Evolutionary conservation across 2,329 filamentous ascomycete genomes (phyloP).

Genomic region (Eutypella sp.): DNA sequence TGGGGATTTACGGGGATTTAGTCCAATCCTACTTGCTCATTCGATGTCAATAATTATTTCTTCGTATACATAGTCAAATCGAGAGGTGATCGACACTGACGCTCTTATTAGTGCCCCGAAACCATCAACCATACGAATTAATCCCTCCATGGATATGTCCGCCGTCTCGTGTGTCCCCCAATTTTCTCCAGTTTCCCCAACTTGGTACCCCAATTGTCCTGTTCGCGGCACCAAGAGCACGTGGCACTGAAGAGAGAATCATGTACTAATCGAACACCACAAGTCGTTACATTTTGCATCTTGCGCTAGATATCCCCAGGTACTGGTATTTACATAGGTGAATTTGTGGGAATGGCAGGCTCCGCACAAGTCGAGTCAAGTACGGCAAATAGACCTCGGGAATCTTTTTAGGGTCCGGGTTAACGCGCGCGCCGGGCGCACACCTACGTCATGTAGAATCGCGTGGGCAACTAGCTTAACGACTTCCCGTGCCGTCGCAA

Average conservation of each 20-base stretch:
- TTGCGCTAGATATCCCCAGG: no score
- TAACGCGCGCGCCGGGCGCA: neutral
- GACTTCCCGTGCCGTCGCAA: no score
- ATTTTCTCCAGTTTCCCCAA: constrained; percentile 1
- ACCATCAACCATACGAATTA: neutral
- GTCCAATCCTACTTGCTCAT: neutral
- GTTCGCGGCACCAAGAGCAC: neutral
- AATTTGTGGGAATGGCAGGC: no score
- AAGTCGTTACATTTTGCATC: no score
- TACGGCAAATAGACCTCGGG: neutral
- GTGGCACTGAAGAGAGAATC: neutral
- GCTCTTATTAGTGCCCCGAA: neutral
- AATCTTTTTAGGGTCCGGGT: neutral
- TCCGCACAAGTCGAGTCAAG: no score
- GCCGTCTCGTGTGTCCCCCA: neutral
- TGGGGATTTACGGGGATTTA: no score
- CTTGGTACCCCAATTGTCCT: neutral
- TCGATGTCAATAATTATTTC: neutral
- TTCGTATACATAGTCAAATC: neutral
- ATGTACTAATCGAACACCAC: neutral
- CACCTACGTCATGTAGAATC: neutral
- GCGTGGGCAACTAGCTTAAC: neutral
- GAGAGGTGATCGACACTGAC: neutral
- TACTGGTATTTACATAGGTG: no score
- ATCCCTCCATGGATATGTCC: neutral